Evolutionary conservation across 2,329 filamentous ascomycete genomes (phyloP).

Genomic region (Neospermospora avenae): DNA sequence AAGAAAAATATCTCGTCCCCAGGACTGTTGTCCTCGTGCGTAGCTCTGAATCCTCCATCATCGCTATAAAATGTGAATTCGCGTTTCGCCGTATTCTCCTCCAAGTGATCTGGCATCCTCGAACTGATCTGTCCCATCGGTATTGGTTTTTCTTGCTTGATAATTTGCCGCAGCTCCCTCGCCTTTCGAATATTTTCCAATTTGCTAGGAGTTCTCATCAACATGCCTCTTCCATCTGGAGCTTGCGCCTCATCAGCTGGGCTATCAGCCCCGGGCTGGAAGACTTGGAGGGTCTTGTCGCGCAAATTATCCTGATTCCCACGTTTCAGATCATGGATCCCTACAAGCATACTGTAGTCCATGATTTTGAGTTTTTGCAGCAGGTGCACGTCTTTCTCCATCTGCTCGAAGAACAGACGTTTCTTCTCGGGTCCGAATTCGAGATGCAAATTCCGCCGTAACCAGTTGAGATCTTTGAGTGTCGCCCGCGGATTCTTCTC

Average conservation of each 20-base stretch:
- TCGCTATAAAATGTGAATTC: conserved; percentile 87
- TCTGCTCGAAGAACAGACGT: conserved; percentile 80
- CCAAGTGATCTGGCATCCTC: conserved; percentile 87
- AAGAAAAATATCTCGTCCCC: conserved; percentile 97
- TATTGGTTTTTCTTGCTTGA: conserved; percentile 90
- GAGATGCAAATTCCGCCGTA: conserved; percentile 78
- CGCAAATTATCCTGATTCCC: conserved; percentile 95
- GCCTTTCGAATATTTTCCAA: conserved; percentile 89
- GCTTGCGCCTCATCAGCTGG: conserved; percentile 50
- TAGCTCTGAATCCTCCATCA: conserved; percentile 89
- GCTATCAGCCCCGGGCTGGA: conserved; percentile 77
- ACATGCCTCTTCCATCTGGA: conserved; percentile 45
- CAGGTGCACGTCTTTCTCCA: conserved; percentile 81
- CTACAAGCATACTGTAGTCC: conserved; percentile 95
- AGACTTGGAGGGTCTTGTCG: conserved; percentile 86
- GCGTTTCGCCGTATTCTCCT: conserved; percentile 66
- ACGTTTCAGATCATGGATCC: conserved; percentile 84
- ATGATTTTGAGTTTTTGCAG: conserved; percentile 91
- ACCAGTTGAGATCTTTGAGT: conserved; percentile 95
- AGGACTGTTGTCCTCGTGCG: conserved; percentile 80
- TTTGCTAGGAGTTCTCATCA: conserved; percentile 89
- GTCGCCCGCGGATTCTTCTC: conserved; percentile 89
- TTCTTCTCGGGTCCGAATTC: conserved; percentile 90
- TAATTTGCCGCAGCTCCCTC: conserved; percentile 83
- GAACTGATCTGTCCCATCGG: conserved; percentile 80